Evolutionary conservation across 176 grass and related monocot species (phyloP), one percentile per base, ranked within the genome.

Genomic region (Saccharum officinarum): DNA sequence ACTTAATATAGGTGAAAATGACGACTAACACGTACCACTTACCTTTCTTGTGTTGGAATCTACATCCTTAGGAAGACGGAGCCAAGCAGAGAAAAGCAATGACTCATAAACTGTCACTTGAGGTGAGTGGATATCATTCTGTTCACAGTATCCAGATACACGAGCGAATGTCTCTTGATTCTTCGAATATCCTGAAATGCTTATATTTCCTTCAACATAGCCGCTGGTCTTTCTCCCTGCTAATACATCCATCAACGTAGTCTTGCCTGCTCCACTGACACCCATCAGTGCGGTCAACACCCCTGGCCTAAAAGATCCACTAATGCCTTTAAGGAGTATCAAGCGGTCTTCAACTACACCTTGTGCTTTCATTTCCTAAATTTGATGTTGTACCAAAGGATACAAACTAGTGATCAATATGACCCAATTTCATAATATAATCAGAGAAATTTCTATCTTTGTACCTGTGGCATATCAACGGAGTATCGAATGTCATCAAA

Each of bases 111-210:
- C 90, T 17, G 93, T 98, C 52, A 98, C 84, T 47, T 95, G 91
- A 0, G 96, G 96, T 10, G 96, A 98, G 74, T 98, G 96, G 80
- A 98, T 98, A 66, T 98, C 96, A 28, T 86, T 92, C 59, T 95
- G 91, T 52, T 98, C 96, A 72, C 96, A 95, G 15, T 98, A 98
- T 83, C 96, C 96, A 17, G 96, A 95, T 81, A 95, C 75, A 40
- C 96, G 96, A 7, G 97, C 93, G 71, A 98, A 98, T 41, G 97
- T 95, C 70, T 98, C 91, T 87, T 98, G 97, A 52, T 88, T 95
- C 88, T 95, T 98, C 1, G 75, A 91, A 40, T 98, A 98, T 39
- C 97, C 96, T 41, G 97, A 95, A 78, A 98, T 94, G 38, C 33
- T 88, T 45, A 95, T 98, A 39, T 84, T 77, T 86, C 97, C 97